These are phyloP conservation scores for Fraxinus greggii DNA, from an alignment of 305 asterid genomes.

Conservation along the genomic window DNA sequence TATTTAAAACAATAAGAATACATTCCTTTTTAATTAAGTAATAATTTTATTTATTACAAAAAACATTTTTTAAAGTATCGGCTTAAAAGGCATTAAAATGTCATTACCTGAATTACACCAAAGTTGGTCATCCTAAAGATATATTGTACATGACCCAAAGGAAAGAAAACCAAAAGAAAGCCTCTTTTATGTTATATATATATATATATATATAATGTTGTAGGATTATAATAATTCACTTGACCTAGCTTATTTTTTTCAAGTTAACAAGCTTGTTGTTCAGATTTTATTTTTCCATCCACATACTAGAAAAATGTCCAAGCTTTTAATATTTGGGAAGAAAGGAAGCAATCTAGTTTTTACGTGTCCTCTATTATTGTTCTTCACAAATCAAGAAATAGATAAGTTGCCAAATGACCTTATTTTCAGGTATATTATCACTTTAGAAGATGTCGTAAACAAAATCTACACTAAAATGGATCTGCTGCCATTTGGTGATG, in stretches of 20 bases:
- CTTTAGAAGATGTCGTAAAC: conserved; percentile 59
- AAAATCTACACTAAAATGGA: conserved; percentile 69
- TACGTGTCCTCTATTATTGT: background rate
- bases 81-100: background rate
- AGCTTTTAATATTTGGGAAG: background rate
- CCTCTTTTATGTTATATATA: background rate
- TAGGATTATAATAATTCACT: background rate
- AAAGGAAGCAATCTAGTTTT: background rate
- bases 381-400: background rate
- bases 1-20: background rate
- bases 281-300: background rate
- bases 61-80: background rate
- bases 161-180: background rate
- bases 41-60: background rate
- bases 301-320: background rate
- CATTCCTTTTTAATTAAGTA: background rate
- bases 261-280: conserved; percentile 8
- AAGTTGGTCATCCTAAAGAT: background rate
- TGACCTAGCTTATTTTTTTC: background rate
- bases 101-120: background rate
- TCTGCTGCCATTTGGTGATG: conserved; percentile 84
- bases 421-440: conserved; percentile 57
- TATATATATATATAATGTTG: background rate
- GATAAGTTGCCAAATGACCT: conserved; percentile 14
- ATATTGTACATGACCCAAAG: background rate